phyloP scores from a whole-genome alignment of 1,284 basidiomycete species.

The Melampsora abietis-canadensis region DNA sequence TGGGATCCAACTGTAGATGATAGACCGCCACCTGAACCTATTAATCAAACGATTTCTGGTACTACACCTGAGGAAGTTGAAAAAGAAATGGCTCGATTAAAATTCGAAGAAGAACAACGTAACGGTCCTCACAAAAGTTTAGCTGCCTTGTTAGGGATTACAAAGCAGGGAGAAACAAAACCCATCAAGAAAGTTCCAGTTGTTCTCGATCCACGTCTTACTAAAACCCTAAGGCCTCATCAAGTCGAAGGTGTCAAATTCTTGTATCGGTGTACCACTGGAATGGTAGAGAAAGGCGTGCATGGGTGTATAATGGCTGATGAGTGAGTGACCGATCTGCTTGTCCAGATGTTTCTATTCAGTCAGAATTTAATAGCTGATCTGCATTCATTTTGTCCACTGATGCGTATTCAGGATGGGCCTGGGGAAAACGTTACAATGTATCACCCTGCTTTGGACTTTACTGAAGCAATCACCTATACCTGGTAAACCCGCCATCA shows the following conservation, averaged over 20 bases:
- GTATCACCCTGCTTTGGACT: slow-evolving; percentile 94
- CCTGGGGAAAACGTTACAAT: slow-evolving; percentile 81
- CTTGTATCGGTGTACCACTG: slow-evolving; percentile 89
- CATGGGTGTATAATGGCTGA: slow-evolving; percentile 95
- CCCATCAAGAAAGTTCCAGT: slow-evolving; percentile 77
- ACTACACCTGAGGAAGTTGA: slow-evolving; percentile 59
- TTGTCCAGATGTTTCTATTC: background rate
- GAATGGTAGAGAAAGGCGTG: slow-evolving; percentile 84
- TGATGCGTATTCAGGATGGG: slow-evolving; percentile 30
- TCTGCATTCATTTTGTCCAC: background rate
- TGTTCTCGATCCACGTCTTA: slow-evolving; percentile 84
- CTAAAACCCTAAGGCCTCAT: slow-evolving; percentile 88
- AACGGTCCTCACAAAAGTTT: slow-evolving; percentile 76
- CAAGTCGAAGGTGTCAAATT: slow-evolving; percentile 99
- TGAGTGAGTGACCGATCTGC: slow-evolving; percentile 74
- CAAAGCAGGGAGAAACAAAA: slow-evolving; percentile 57
- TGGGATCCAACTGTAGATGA: slow-evolving; percentile 96
- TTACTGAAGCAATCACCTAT: slow-evolving; percentile 93
- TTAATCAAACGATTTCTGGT: slow-evolving; percentile 24
- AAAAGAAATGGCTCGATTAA: slow-evolving; percentile 24
- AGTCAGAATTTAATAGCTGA: background rate
- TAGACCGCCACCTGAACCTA: slow-evolving; percentile 59
- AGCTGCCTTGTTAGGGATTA: slow-evolving; percentile 72
- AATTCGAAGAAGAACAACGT: slow-evolving; percentile 57
- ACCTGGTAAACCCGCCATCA: slow-evolving; percentile 78